These are phyloP conservation scores for Colletotrichum sp. DNA, from an alignment of 2,329 filamentous ascomycete genomes.

Conservation along the genomic window DNA sequence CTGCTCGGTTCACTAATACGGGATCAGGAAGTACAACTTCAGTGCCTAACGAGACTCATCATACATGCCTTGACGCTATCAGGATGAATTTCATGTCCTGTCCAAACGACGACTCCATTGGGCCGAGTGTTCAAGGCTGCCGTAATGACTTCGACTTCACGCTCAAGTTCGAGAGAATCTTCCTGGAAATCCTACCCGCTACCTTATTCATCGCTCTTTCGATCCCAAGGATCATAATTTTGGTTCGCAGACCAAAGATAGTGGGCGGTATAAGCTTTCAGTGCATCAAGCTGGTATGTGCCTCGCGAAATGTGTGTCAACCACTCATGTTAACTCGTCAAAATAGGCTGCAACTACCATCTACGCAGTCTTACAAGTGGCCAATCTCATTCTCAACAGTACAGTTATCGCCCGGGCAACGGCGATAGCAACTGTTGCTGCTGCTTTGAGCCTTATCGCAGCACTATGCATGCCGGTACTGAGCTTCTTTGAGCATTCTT, in stretches of 20 bases:
- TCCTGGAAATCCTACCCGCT: constrained; percentile 41
- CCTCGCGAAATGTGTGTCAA: not conserved
- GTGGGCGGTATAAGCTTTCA: constrained; percentile 32
- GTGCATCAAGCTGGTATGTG: constrained; percentile 24
- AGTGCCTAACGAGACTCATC: not conserved
- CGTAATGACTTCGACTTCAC: constrained; percentile 48
- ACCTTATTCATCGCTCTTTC: constrained; percentile 35
- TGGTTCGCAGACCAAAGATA: constrained; percentile 29
- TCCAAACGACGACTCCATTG: constrained; percentile 34
- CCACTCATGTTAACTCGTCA: not conserved
- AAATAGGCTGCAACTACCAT: not conserved
- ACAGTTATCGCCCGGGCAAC: not conserved
- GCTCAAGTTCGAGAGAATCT: constrained; percentile 44
- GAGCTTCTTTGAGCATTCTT: constrained; percentile 32
- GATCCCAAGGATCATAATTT: constrained; percentile 29
- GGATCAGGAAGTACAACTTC: not conserved
- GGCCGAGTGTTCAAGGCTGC: constrained; percentile 41
- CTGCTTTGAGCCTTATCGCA: constrained; percentile 31
- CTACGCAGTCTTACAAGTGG: not conserved
- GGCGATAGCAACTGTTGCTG: constrained; percentile 1
- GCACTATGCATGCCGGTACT: constrained; percentile 29
- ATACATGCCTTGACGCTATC: not conserved
- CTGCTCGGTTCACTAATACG: not conserved
- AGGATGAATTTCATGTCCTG: constrained; percentile 15
- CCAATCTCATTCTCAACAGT: not conserved